Evolutionary conservation across 345 rosid genomes (phyloP), one percentile per base, ranked within the genome.

Genomic region (Acer negundo): DNA sequence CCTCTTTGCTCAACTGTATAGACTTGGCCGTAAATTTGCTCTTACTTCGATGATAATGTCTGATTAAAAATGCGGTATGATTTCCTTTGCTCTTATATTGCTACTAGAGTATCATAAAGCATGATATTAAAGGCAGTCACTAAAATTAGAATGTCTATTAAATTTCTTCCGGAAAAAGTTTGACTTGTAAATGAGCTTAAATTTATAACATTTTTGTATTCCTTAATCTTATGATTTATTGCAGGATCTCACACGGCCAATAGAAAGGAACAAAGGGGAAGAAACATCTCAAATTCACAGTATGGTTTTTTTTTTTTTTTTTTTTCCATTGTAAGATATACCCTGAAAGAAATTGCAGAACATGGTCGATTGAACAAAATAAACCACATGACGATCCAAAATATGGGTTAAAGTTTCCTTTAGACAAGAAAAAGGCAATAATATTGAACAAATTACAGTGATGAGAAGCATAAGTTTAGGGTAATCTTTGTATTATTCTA

Each of bases 241-340:
- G 0, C 80, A 88, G 92, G 82, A 72, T 80, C 80, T 75, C 9
- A 61, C 74, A 26, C 73, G 75, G 73, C 72, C 15, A 79, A 74
- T 58, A 61, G 80, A 77, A 72, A 72, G 65, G 80, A 59, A 13
- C 65, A 44, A 65, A 76, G 74, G 66, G 44, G 74, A 62, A 76
- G 68, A 72, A 56, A 68, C 62, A 62, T 28, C 47, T 56, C 20
- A 59, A 74, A 72, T n/a, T 65, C 75, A n/a, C 3, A 56, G 92
- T 89, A 78, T 84, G 89, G 77, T 58, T 28, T 28, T 28, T 2
- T 28, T 65, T 55, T 49, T 24, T 2, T 28, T 31, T 65, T 62
- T 51, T 24, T 40, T 74, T 1, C 12, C 61, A 24, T 76, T 49
- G 17, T 20, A 64, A 38, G 40, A 42, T 40, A 69, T 53, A 17